Base-by-base conservation (phyloP, 331 rosid species). In the Pyrus hybrid region DNA sequence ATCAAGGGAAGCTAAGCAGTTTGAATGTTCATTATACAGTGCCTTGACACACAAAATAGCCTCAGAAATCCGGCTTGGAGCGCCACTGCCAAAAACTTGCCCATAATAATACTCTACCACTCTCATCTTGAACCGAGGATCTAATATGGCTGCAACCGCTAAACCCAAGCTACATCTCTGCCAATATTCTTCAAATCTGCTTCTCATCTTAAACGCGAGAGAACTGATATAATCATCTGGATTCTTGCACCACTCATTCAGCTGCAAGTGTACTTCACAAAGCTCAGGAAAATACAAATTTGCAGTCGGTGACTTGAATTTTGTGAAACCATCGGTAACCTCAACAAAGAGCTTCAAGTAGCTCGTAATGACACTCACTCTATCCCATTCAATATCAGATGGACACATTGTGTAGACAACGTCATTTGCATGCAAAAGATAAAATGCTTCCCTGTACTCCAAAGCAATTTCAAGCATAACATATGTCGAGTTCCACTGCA, bases 101-200 rank as follows among this genome's bases (percentile, higher is more conserved):
- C 95, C 95, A 75, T 94, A 94, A 82, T 86, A 92, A 84, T 90
- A 94, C 71, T 94, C 99, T 4, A 94, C 91, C 84, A 87, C 78
- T 80, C 85, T 94, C 96, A 90, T 90, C 86, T 94, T 92, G 85
- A 86, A 94, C 66, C 93, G 86, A 77, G 99, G 99, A 73, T 94
- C 99, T 81, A 94, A 79, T 90, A 94, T 88, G 68, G 97, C 91
- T 63, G 97, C 93, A 83, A 92, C 97, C 20, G 92, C 97, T 83
- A 95, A 82, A 77, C 88, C 86, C 84, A 88, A 83, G 82, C 97
- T 86, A 58, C 97, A 95, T 76, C 86, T 89, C 56, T 87, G 90
- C 97, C 99, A 95, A 73, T 90, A 95, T 70, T 90, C 92, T 71
- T 95, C 99, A 81, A 95, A 92, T 87, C 85, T 89, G 79, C 78